phyloP scores from a whole-genome alignment of 2,329 filamentous ascomycete genomes.

The Clonostachys solani region DNA sequence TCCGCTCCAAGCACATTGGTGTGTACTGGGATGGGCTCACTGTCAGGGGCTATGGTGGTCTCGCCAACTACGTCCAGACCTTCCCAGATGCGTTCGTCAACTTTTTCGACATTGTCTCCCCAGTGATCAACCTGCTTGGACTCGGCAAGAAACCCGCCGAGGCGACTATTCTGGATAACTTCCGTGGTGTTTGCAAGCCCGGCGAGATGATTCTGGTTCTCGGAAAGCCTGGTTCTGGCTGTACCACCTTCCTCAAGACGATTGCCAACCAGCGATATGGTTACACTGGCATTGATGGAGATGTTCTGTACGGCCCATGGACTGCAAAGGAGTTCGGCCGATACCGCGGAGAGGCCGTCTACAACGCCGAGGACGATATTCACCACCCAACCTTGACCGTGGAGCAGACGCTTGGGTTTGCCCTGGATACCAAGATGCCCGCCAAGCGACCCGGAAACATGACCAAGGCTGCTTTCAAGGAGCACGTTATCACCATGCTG shows the following conservation, averaged over 20 bases:
- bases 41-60: constrained; percentile 70
- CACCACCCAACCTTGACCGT: constrained; percentile 85
- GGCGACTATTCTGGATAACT: constrained; percentile 68
- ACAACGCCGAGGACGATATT: constrained; percentile 75
- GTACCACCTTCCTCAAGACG: constrained; percentile 64
- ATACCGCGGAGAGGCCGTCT: constrained; percentile 79
- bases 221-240: constrained; percentile 70
- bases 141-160: constrained; percentile 65
- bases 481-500: constrained; percentile 68
- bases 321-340: constrained; percentile 65
- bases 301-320: constrained; percentile 75
- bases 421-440: constrained; percentile 79
- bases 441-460: constrained; percentile 74
- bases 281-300: constrained; percentile 54
- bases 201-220: constrained; percentile 89
- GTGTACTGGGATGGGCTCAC: constrained; percentile 76
- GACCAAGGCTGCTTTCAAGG: constrained; percentile 70
- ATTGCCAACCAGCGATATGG: constrained; percentile 62
- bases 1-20: constrained; percentile 75
- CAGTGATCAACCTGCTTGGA: constrained; percentile 59
- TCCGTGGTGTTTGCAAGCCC: constrained; percentile 66
- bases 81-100: constrained; percentile 74
- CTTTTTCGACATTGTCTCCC: constrained; percentile 72
- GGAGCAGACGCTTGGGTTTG: constrained; percentile 81
- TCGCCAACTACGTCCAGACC: constrained; percentile 67